Base-by-base conservation (phyloP, 805 yeast genomes). In the Myxozyma neotropica region DNA sequence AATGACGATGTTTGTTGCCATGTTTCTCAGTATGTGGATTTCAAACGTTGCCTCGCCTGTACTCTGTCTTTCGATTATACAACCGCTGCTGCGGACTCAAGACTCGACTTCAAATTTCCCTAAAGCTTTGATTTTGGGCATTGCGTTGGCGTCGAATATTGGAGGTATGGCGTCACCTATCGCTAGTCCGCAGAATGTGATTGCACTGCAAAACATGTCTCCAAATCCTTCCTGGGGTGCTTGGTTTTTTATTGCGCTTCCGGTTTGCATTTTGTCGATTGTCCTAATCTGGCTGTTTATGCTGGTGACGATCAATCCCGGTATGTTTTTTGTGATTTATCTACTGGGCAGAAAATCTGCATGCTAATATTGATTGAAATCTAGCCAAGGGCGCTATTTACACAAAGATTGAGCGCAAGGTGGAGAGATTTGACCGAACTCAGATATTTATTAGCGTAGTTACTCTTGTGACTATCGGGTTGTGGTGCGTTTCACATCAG, bases 121-220 rank as follows among this genome's bases (percentile, higher is more conserved):
- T 6, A 87, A 89, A 70, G 90, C 96, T 1, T 78, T 93, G 67
- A 87, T 93, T 52, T 75, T 93, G 47, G 98, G 97, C 45, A 88
- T 93, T 67, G 98, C 98, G 0, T 77, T 93, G 57, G 95, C 98
- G 1, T 87, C 96, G 6, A 90, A 93, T 71, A 78, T 93, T 49
- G 98, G 96, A 23, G 99, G 99, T 65, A 93, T 92, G 96, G 87
- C 96, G 0, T 89, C 96, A 3, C 99, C 99, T 6, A 93, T 93
- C 70, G 92, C 97, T 0, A 89, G 97, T 2, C 99, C 99, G 1
- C 99, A 93, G 71, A 93, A 93, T 73, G 89, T 93, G 63, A 85
- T 93, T 68, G 96, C 97, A 1, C 80, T 93, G 52, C 92, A 89
- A 57, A 78, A 86, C 67, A 93, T 93, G 98, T 80, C 79, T 57